Percentiles rank a stretch among this genome's conserved stretches.
Conservation (phyloP, 2,329 filamentous ascomycete genomes). For the Phaeophleospora eucalypticola region DNA sequence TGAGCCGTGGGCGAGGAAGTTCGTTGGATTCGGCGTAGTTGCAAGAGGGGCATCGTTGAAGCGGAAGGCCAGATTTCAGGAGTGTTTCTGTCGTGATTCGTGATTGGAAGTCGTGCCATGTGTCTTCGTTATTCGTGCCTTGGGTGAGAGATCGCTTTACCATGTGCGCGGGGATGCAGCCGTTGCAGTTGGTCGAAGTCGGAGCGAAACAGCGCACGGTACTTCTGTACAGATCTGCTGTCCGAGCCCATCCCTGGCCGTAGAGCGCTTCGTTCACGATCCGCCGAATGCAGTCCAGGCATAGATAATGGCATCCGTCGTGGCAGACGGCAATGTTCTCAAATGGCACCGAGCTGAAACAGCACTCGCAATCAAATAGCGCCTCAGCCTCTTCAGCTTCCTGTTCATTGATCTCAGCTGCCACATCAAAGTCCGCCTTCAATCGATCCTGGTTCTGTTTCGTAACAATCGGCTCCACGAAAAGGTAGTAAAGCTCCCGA, state of each 20-base stretch:
- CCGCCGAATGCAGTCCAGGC: slow-evolving; percentile 76
- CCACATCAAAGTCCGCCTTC: slow-evolving; percentile 39
- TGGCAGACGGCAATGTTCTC: slow-evolving; percentile 73
- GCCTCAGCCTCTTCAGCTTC: slow-evolving; percentile 46
- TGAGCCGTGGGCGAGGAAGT: slow-evolving; percentile 23
- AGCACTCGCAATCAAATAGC: slow-evolving; percentile 70
- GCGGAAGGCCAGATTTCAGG: slow-evolving; percentile 65
- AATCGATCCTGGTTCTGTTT: slow-evolving; percentile 39
- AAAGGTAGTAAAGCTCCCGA: slow-evolving; percentile 44
- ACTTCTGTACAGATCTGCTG: slow-evolving; percentile 66
- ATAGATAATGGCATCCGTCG: slow-evolving; percentile 66
- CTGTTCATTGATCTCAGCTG: slow-evolving; percentile 44
- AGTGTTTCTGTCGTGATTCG: slow-evolving; percentile 74
- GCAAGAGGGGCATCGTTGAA: slow-evolving; percentile 87
- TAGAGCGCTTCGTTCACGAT: slow-evolving; percentile 84
- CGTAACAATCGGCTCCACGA: slow-evolving; percentile 42
- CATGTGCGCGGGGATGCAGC: slow-evolving; percentile 66
- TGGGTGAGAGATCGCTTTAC: slow-evolving; percentile 69
- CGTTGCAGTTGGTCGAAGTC: slow-evolving; percentile 60
- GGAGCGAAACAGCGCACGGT: slow-evolving; percentile 82
- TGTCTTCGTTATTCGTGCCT: slow-evolving; percentile 65
- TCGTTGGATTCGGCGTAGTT: slow-evolving; percentile 81
- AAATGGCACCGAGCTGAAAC: slow-evolving; percentile 66
- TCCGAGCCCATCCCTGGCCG: slow-evolving; percentile 85
- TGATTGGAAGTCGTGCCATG: slow-evolving; percentile 71